A percentile compares a stretch with the other conserved stretches of the same genome.
Conservation (phyloP, 2,329 filamentous ascomycete genomes). For the Fusarium sp. region DNA sequence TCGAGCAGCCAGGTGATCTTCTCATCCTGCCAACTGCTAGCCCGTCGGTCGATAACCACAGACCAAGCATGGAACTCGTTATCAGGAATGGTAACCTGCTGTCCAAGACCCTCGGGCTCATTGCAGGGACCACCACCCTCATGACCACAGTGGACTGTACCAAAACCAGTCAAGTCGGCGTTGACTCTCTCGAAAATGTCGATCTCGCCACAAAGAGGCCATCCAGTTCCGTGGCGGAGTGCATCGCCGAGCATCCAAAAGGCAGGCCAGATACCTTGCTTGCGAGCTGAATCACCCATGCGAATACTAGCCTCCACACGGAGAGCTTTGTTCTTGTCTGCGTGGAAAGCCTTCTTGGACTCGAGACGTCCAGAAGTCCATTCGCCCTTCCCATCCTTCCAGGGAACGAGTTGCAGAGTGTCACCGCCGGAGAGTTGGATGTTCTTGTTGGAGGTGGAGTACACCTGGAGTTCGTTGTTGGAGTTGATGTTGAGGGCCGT, state of each 20-base stretch:
- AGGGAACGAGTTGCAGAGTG: constrained; percentile 63
- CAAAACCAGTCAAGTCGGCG: constrained; percentile 55
- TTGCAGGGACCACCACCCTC: constrained; percentile 58
- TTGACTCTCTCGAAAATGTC: constrained; percentile 62
- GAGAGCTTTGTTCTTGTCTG: constrained; percentile 51
- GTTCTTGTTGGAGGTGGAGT: constrained; percentile 55
- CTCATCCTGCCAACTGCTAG: constrained; percentile 55
- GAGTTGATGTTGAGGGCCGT: constrained; percentile 54
- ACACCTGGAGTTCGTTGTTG: constrained; percentile 61
- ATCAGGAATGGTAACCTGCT: constrained; percentile 52
- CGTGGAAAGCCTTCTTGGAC: constrained; percentile 57
- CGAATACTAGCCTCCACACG: constrained; percentile 56
- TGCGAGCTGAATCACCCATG: constrained; percentile 52
- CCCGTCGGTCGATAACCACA: constrained; percentile 56
- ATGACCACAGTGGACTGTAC: constrained; percentile 58
- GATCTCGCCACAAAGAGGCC: constrained; percentile 61
- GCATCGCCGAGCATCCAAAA: constrained; percentile 63
- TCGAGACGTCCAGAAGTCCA: constrained; percentile 64
- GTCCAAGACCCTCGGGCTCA: constrained; percentile 55
- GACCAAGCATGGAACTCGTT: constrained; percentile 60
- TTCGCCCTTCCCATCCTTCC: constrained; percentile 47
- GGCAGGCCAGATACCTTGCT: constrained; percentile 63
- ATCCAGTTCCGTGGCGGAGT: constrained; percentile 55
- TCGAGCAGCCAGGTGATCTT: constrained; percentile 60
- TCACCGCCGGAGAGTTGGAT: constrained; percentile 60